Base-by-base conservation (phyloP, 169 alveolate species). In the Babesia bovis region DNA sequence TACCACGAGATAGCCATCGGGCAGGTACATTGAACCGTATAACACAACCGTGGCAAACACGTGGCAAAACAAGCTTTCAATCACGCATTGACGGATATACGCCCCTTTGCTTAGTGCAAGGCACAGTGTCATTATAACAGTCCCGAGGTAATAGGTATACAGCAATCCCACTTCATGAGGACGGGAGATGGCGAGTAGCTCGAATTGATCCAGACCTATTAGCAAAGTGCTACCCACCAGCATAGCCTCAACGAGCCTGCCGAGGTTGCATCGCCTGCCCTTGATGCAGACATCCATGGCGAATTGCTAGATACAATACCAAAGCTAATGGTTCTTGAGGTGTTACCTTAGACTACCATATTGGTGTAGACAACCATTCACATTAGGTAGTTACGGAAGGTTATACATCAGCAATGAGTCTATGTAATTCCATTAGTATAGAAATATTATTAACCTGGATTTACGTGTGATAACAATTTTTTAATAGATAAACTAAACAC, bases 161-260 rank as follows among this genome's bases (percentile, higher is more conserved):
- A 36, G 4, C 35, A 9, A 7, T 26, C 0, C 5, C 25, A 23
- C 55, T 2, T 41, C 36, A 7, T 10, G 40, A 3, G 25, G 2
- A 0, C 26, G 23, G 3, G 21, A 2, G 35, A 12, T 19, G 5
- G 0, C 26, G 2, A 59, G 13, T 41, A 59, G 17, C n/a, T 38
- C 33, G 19, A 59, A 38, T 26, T 59, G 44, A 33, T 59, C 42
- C 15, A 19, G 7, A 9, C 55, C 69, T 23, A 59, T 17, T 44
- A 59, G 38, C 7, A 59, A 23, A 17, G 40, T 23, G 55, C 55
- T 4, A 10, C 69, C 69, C 9, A 59, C 4, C 17, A 59, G 17
- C 56, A 59, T 40, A 40, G 69, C 69, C 28, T 36, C 69, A 6
- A 41, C 17, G 21, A 59, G 69, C 35, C 55, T 2, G 25, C 40